These are phyloP conservation scores for Phytophthora europaea DNA, from an alignment of 352 stramenopile species.

Conservation along the genomic window DNA sequence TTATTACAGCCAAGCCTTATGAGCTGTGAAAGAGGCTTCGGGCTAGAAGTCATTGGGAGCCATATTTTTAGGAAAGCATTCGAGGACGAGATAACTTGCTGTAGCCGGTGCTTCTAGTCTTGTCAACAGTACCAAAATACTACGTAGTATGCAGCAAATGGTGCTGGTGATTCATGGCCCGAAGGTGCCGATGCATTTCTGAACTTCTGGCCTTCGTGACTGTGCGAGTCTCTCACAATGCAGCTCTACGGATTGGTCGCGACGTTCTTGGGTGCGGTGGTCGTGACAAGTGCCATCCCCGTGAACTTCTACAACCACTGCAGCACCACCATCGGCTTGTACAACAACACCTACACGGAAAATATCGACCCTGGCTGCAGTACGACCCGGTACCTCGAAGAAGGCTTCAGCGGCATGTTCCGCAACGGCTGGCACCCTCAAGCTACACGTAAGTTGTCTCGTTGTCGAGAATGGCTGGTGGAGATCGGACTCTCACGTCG, in stretches of 20 bases:
- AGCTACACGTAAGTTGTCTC: constrained; percentile 48
- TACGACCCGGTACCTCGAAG: constrained; percentile 40
- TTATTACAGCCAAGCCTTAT: too few species aligned
- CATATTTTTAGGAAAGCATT: constrained; percentile 24
- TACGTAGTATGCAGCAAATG: constrained; percentile 12
- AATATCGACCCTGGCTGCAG: constrained; percentile 45
- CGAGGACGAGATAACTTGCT: constrained; percentile 41
- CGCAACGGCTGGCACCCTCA: constrained; percentile 63
- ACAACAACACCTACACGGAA: constrained; percentile 57
- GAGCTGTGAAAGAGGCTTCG: too few species aligned
- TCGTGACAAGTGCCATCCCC: constrained; percentile 40
- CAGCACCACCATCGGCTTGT: constrained; percentile 50
- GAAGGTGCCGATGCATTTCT: constrained; percentile 15
- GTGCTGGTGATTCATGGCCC: neutral
- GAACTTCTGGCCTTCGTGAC: constrained; percentile 6
- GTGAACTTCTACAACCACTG: constrained; percentile 74
- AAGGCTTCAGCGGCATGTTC: constrained; percentile 76
- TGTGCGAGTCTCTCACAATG: constrained; percentile 9
- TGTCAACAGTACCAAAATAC: constrained; percentile 19
- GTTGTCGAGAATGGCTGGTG: neutral
- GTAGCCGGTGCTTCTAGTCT: constrained; percentile 14
- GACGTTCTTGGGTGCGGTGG: constrained; percentile 8
- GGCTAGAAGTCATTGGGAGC: neutral
- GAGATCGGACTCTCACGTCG: neutral
- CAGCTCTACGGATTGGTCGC: constrained; percentile 13